These are phyloP conservation scores for Cryphonectria japonica DNA, from an alignment of 2,329 filamentous ascomycete species.

Conservation along the genomic window DNA sequence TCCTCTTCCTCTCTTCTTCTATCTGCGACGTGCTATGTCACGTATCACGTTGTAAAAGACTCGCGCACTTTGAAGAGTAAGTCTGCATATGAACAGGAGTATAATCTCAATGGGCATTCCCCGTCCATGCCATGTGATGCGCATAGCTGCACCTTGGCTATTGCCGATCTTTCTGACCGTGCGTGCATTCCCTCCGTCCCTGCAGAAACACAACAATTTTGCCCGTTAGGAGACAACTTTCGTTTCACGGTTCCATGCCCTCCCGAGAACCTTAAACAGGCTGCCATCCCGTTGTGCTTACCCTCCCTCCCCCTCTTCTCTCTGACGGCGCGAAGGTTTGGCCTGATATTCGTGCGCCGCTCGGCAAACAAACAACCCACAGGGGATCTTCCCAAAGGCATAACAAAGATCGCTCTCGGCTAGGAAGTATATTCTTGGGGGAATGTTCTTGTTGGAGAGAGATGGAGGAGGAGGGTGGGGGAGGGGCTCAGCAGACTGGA, in stretches of 20 bases:
- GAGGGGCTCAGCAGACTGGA: neutral
- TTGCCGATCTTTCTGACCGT: neutral
- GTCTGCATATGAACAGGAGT: neutral
- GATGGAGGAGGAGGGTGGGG: too few relatives aligned
- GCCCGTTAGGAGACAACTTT: neutral
- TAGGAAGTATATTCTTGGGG: neutral
- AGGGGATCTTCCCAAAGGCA: neutral
- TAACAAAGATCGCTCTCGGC: neutral
- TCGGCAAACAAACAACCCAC: slow-evolving; percentile 8
- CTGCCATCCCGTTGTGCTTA: neutral
- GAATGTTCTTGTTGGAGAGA: too few relatives aligned
- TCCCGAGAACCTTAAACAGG: neutral
- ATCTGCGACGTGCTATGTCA: neutral
- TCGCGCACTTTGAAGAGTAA: neutral
- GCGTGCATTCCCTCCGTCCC: too few relatives aligned
- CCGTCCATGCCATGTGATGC: neutral
- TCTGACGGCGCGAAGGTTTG: slow-evolving; percentile 23
- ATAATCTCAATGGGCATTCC: neutral
- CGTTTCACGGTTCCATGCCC: slow-evolving; percentile 7
- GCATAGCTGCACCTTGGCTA: neutral
- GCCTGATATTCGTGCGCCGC: slow-evolving; percentile 20
- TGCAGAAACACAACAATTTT: neutral
- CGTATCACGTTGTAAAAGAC: too few relatives aligned
- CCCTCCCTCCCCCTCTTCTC: neutral
- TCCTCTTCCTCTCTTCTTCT: neutral